Percentiles rank a stretch among this genome's conserved stretches.
Conservation (phyloP, 108 stramenopile genomes). For the Nitzschia sp. region DNA sequence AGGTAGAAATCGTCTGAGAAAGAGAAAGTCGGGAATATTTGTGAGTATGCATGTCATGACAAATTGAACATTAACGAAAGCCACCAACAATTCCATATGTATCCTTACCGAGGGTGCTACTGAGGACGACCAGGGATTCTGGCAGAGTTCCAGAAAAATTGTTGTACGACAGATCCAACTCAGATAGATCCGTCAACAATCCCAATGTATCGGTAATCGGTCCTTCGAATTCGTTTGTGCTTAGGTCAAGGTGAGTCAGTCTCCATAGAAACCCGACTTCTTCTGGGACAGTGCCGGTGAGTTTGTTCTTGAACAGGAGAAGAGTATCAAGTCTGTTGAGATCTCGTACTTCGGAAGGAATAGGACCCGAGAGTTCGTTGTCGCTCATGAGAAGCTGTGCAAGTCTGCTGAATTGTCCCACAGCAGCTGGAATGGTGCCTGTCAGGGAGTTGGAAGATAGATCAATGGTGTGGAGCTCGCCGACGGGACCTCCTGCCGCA, state of each 20-base stretch:
- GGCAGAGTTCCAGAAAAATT: slow-evolving; percentile 38
- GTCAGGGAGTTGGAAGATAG: slow-evolving; percentile 14
- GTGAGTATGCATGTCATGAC: not conserved
- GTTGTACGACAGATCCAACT: slow-evolving; percentile 52
- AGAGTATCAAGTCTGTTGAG: slow-evolving; percentile 28
- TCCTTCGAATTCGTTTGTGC: slow-evolving; percentile 47
- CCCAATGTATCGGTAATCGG: slow-evolving; percentile 45
- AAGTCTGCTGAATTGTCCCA: slow-evolving; percentile 27
- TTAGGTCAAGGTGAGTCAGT: slow-evolving; percentile 40
- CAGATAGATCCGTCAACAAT: slow-evolving; percentile 31
- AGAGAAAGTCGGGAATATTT: not conserved
- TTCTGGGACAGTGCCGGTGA: slow-evolving; percentile 40
- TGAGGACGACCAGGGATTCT: slow-evolving; percentile 12
- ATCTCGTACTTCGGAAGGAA: slow-evolving; percentile 35
- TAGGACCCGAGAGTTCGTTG: slow-evolving; percentile 34
- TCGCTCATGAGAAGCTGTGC: slow-evolving; percentile 29
- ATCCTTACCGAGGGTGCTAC: slow-evolving; percentile 27
- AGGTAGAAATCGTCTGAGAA: slow-evolving; percentile 16
- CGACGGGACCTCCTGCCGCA: not conserved
- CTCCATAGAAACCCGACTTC: slow-evolving; percentile 21
- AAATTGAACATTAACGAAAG: not conserved
- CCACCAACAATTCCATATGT: not conserved
- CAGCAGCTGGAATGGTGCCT: slow-evolving; percentile 38
- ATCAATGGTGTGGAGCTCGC: slow-evolving; percentile 13
- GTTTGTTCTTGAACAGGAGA: slow-evolving; percentile 22